Percentiles rank a stretch among this genome's conserved stretches.
Evolutionary conservation across 1,284 basidiomycete genomes (phyloP).

Genomic region (Xanthoconium separans): DNA sequence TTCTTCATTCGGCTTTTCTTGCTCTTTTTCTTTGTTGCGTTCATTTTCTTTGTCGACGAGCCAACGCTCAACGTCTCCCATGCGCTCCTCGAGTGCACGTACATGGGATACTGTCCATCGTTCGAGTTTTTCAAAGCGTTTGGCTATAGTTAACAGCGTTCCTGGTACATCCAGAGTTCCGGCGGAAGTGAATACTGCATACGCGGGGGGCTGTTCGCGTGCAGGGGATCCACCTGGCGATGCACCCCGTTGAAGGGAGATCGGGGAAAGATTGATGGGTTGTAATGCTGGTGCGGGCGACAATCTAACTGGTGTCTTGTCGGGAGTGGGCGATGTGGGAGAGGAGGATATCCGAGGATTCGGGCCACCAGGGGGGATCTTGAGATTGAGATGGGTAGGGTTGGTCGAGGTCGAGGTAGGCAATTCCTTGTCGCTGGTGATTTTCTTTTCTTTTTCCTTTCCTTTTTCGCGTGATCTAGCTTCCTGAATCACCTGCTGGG

Average conservation of each 20-base stretch:
- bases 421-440: constrained; percentile 53
- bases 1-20: constrained; percentile 17
- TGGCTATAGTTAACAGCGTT: constrained; percentile 50
- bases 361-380: constrained; percentile 38
- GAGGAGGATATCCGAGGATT: constrained; percentile 44
- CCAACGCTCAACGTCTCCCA: constrained; percentile 82
- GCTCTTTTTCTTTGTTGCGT: constrained; percentile 29
- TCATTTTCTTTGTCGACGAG: constrained; percentile 73
- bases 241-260: constrained; percentile 34
- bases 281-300: constrained; percentile 38
- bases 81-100: constrained; percentile 76
- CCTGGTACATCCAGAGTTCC: constrained; percentile 70
- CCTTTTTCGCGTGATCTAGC: constrained; percentile 55
- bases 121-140: constrained; percentile 76
- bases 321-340: constrained; percentile 57
- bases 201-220: constrained; percentile 61
- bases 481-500: constrained; percentile 74
- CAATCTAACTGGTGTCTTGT: constrained; percentile 55
- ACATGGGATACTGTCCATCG: constrained; percentile 82
- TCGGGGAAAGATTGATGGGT: constrained; percentile 34
- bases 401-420: constrained; percentile 52
- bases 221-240: constrained; percentile 56
- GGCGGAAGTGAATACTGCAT: constrained; percentile 68
- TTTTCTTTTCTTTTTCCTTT: constrained; percentile 46
- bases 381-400: constrained; percentile 56